Evolutionary conservation across 2,329 filamentous ascomycete genomes (phyloP), one percentile per base, ranked within the genome.

Genomic region (Aureobasidium sp.): DNA sequence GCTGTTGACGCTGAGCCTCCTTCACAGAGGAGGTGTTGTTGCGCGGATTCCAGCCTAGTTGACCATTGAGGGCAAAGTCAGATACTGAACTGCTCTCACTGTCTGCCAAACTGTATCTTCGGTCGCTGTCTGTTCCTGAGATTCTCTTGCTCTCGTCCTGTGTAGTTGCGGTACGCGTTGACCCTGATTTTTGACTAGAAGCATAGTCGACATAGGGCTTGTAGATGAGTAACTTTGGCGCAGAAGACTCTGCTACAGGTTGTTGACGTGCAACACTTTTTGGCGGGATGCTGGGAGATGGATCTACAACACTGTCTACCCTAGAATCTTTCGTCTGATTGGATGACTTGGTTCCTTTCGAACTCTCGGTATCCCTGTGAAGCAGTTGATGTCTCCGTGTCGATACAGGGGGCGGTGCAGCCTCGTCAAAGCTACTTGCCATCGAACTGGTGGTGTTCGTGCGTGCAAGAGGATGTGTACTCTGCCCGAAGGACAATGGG

Each of bases 1-100:
- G 49, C 34, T 61, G 59, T 8, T 61, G 47, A 13, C 49, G 41
- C n/a, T 53, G 37, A 10, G 29, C 37, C 9, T 44, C 36, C 16
- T 50, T 60, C 21, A 1, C 27, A 29, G 59, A 9, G 2, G 8
- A 3, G 3, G 6, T 10, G 10, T 29, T 29, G 11, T 37, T 41
- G 39, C 50, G 58, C n/a, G 62, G 60, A 30, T 61, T 57, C 62
- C 59, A 65, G 39, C 62, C 64, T 50, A 63, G 25, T 44, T 41
- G 59, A 11, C 64, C 60, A n/a, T 63, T 49, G 32, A 65, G 63
- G 7, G 60, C 57, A 47, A 63, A 64, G 16, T 65, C 64, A 3
- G 64, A 53, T 11, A 54, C 36, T n/a, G 55, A 59, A 37, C 54
- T 58, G 5, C 41, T 16, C 9, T 61, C 59, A 27, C 59, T 65